phyloP scores from a whole-genome alignment of 78 protist species.

The Chrysochromulina tobinii region DNA sequence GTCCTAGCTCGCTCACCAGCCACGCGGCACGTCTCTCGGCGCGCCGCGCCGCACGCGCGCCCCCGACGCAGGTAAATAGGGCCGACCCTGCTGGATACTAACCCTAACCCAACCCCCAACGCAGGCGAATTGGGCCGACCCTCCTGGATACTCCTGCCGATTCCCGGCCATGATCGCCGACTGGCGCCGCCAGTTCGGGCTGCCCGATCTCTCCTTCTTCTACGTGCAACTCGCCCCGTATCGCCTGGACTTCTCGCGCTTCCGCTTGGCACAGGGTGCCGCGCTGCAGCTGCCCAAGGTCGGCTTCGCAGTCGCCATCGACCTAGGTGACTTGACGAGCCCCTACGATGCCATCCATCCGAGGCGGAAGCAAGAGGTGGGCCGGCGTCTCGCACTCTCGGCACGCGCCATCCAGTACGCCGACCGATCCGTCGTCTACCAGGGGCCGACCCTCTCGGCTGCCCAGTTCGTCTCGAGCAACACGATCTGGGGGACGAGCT shows the following conservation, averaged over 20 bases:
- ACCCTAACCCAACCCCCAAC: too few relatives aligned
- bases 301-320: not conserved
- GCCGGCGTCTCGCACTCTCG: too few relatives aligned
- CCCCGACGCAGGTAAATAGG: too few relatives aligned
- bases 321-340: not conserved
- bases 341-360: not conserved
- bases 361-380: not conserved
- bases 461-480: too few relatives aligned
- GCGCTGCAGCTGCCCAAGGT: not conserved
- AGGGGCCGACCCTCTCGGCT: too few relatives aligned
- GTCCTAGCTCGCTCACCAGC: too few relatives aligned
- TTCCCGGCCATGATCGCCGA: conserved; percentile 30
- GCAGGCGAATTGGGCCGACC: not conserved
- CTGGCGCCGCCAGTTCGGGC: not conserved
- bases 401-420: too few relatives aligned
- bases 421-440: too few relatives aligned
- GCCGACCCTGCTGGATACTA: too few relatives aligned
- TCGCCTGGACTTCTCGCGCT: not conserved
- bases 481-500: too few relatives aligned
- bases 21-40: too few relatives aligned
- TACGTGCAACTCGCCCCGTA: not conserved
- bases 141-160: not conserved
- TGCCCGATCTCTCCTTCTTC: not conserved
- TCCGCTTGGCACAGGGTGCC: not conserved
- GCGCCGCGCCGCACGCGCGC: too few relatives aligned